These are phyloP conservation scores for Podospora anserina DNA, from an alignment of 495 filamentous ascomycete genomes.

Conservation along the genomic window DNA sequence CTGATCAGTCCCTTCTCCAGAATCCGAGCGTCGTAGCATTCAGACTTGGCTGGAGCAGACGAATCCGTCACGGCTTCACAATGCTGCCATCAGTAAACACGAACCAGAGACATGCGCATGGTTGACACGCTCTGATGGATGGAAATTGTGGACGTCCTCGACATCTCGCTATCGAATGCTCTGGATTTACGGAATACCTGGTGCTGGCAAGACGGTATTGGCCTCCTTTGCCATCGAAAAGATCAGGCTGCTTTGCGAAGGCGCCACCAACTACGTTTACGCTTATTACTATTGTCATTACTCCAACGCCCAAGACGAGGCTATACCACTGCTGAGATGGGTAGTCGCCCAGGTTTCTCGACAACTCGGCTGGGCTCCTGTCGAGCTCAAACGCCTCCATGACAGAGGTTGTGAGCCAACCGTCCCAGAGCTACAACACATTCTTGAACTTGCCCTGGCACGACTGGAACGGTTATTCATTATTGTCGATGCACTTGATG, in stretches of 20 bases:
- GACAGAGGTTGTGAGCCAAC: constrained; percentile 14
- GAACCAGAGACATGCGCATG: constrained; percentile 26
- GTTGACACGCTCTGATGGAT: constrained; percentile 24
- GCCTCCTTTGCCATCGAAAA: constrained; percentile 34
- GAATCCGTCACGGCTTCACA: constrained; percentile 23
- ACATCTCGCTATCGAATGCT: constrained; percentile 21
- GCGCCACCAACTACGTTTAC: constrained; percentile 16
- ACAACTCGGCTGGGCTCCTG: constrained; percentile 25
- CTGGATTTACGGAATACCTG: constrained; percentile 43
- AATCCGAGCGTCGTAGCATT: constrained; percentile 4
- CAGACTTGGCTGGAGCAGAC: constrained; percentile 11
- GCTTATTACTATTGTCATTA: constrained; percentile 43
- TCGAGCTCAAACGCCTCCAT: constrained; percentile 16
- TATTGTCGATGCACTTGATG: constrained; percentile 35
- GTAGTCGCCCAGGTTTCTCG: constrained; percentile 31
- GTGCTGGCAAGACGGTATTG: constrained; percentile 43
- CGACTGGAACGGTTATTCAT: constrained; percentile 26
- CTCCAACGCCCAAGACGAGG: constrained; percentile 34
- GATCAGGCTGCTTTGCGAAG: constrained; percentile 9
- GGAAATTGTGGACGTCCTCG: constrained; percentile 22
- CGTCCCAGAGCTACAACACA: constrained; percentile 11
- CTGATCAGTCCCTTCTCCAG: neutral
- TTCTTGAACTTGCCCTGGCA: constrained; percentile 13
- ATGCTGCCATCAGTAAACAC: constrained; percentile 19
- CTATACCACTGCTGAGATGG: constrained; percentile 29